phyloP scores from a whole-genome alignment of 2,329 filamentous ascomycete genomes.

The Byssoonygena ceratinophila region DNA sequence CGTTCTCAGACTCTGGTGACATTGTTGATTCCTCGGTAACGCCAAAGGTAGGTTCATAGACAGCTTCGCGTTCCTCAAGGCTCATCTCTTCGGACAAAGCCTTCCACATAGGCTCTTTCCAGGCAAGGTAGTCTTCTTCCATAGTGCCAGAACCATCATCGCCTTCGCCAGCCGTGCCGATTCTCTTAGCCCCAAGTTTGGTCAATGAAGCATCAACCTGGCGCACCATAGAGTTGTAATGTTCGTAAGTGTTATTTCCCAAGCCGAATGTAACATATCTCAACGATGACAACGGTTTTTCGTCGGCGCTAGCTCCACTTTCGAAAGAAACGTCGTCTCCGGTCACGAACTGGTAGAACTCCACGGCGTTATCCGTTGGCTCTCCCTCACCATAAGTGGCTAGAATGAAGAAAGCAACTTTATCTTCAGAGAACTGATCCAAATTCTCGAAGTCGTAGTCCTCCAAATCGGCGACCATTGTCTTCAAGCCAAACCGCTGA shows the following conservation, averaged over 20 bases:
- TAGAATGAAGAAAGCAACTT: slow-evolving; percentile 87
- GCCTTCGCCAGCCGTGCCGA: slow-evolving; percentile 84
- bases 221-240: slow-evolving; percentile 98
- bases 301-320: slow-evolving; percentile 50
- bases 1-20: slow-evolving; percentile 61
- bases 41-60: slow-evolving; percentile 87
- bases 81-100: slow-evolving; percentile 72
- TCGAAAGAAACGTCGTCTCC: slow-evolving; percentile 73
- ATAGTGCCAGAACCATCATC: slow-evolving; percentile 97
- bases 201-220: slow-evolving; percentile 71
- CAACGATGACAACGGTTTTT: slow-evolving; percentile 67
- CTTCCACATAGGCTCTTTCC: slow-evolving; percentile 99
- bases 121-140: slow-evolving; percentile 98
- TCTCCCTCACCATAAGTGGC: slow-evolving; percentile 98
- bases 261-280: slow-evolving; percentile 93
- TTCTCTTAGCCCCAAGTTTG: slow-evolving; percentile 71
- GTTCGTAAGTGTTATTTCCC: slow-evolving; percentile 98
- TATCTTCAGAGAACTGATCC: slow-evolving; percentile 77
- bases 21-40: slow-evolving; percentile 67
- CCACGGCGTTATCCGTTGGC: slow-evolving; percentile 95
- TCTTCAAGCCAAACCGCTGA: slow-evolving; percentile 89
- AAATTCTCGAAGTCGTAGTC: slow-evolving; percentile 96
- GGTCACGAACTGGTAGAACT: slow-evolving; percentile 94
- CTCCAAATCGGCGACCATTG: slow-evolving; percentile 95
- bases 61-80: slow-evolving; percentile 86